Evolutionary conservation across 1,284 basidiomycete genomes (phyloP).

Genomic region (Cryptococcus sp.): DNA sequence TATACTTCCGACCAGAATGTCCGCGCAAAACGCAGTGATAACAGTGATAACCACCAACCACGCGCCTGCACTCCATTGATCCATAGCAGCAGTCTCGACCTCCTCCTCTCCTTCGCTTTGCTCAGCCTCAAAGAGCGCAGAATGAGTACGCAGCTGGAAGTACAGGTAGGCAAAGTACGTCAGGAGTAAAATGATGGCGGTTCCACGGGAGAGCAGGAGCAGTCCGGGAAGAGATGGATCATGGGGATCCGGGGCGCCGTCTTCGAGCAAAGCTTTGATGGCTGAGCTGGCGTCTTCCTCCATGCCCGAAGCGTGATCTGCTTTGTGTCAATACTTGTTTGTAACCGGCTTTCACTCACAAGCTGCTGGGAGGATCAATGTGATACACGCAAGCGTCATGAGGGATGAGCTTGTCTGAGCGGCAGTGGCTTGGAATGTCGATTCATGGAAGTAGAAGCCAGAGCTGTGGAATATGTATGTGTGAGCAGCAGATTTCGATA

Average conservation of each 20-base stretch:
- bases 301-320: conserved; percentile 42
- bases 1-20: conserved; percentile 71
- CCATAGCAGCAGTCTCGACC: conserved; percentile 67
- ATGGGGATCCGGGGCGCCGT: conserved; percentile 35
- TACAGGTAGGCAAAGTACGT: conserved; percentile 79
- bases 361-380: conserved; percentile 88
- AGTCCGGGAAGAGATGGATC: conserved; percentile 59
- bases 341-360: conserved; percentile 55
- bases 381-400: conserved; percentile 86
- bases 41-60: conserved; percentile 66
- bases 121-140: conserved; percentile 58
- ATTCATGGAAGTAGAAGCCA: conserved; percentile 67
- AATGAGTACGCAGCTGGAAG: conserved; percentile 60
- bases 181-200: conserved; percentile 73
- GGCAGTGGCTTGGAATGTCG: conserved; percentile 75
- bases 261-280: conserved; percentile 22
- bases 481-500: neutral
- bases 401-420: conserved; percentile 77
- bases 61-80: conserved; percentile 63
- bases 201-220: conserved; percentile 78
- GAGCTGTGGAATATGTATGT: conserved; percentile 25
- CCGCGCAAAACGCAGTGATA: conserved; percentile 82
- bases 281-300: conserved; percentile 22
- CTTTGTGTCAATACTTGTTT: conserved; percentile 5
- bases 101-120: conserved; percentile 55